These are phyloP conservation scores for Plenodomus tracheiphilus DNA, from an alignment of 2,329 filamentous ascomycete species.

Conservation along the genomic window DNA sequence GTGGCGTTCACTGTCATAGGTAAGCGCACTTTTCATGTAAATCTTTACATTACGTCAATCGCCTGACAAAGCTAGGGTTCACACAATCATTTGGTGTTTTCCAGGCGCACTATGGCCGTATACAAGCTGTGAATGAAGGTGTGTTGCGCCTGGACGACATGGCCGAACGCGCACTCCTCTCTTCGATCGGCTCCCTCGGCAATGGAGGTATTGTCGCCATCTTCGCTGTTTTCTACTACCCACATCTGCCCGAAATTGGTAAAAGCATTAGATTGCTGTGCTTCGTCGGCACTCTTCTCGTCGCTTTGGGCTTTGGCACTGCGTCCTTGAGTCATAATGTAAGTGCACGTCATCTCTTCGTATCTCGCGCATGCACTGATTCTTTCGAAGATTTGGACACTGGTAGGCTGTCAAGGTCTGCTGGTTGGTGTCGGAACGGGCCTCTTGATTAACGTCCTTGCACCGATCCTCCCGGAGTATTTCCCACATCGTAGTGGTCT, in stretches of 20 bases:
- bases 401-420: conserved; percentile 51
- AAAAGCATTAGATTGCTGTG: conserved; percentile 19
- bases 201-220: conserved; percentile 23
- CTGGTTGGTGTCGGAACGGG: conserved; percentile 51
- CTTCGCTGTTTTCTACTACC: conserved; percentile 22
- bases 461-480: conserved; percentile 55
- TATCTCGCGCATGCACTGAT: conserved; percentile 3
- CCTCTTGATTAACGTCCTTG: conserved; percentile 50
- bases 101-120: conserved; percentile 26
- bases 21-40: background rate
- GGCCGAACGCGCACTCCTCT: conserved; percentile 15
- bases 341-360: background rate
- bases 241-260: conserved; percentile 21
- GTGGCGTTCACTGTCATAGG: conserved; percentile 19
- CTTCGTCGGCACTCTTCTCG: conserved; percentile 12
- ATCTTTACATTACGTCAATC: background rate
- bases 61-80: conserved; percentile 15
- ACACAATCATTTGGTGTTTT: conserved; percentile 21
- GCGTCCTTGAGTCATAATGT: conserved; percentile 21
- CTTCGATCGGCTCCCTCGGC: conserved; percentile 20
- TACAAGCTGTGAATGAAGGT: conserved; percentile 11
- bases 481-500: conserved; percentile 52
- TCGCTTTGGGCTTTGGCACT: conserved; percentile 16
- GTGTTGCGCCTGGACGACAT: conserved; percentile 13
- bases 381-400: conserved; percentile 39